Evolutionary conservation across 208 protist species (phyloP), one percentile per base, ranked within the genome.

Genomic region (Trypanosoma grayi): DNA sequence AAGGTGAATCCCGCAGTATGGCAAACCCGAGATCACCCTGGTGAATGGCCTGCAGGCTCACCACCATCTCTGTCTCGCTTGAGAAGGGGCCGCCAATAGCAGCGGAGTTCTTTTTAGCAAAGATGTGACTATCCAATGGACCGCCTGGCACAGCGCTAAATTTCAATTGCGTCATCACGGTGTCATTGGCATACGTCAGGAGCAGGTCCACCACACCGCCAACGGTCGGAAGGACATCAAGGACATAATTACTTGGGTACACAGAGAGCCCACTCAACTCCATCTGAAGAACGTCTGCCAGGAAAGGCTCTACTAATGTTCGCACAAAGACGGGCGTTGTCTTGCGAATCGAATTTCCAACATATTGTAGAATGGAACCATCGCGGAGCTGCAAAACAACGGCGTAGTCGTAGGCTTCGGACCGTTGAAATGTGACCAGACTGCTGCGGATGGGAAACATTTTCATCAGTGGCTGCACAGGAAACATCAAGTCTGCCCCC

Each of bases 371-470:
- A 10, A 71, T 60, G 18, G 27, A 24, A n/a, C 65, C 65, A 53
- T 71, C 65, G 9, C 51, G 47, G 20, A 71, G 41, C 33, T 63
- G 57, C 27, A 71, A 10, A 60, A 71, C 54, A 11, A 65, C 41
- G 11, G 51, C 54, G 31, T 71, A 71, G 40, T 71, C 41, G 27
- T 54, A 59, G 2, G 13, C 48, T 20, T 40, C 28, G 0, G 22
- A 39, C 2, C 40, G 30, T 25, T 1, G 34, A 53, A 71, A 51
- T 5, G 37, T 44, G 9, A 65, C 16, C n/a, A 71, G 33, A 40
- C n/a, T 65, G 18, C 50, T 31, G 13, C 57, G 47, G 9, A 52
- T 25, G 13, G 47, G 47, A 39, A 34, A 60, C 7, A 58, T 52
- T 16, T 36, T 39, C 34, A 16, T 3, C 18, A 60, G 13, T 8